These are phyloP conservation scores for Syncephalastrum sp. DNA, from an alignment of 371 early-diverging fungal species.

Conservation along the genomic window DNA sequence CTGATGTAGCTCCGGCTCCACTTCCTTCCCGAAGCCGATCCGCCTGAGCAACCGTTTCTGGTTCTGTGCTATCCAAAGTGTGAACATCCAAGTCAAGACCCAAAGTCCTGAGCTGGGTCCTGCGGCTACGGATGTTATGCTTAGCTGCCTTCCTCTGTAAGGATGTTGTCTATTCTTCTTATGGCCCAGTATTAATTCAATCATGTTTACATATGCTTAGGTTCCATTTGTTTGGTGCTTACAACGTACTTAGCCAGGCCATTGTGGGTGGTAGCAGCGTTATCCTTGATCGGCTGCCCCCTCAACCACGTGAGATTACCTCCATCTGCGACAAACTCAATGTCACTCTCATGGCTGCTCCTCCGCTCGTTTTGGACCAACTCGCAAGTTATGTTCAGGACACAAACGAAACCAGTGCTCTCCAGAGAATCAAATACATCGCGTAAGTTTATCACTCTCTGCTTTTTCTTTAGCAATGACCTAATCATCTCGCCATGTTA, in stretches of 20 bases:
- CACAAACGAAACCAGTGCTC: not conserved
- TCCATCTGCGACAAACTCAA: not conserved
- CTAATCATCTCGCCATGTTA: not conserved
- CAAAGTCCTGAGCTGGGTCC: not conserved
- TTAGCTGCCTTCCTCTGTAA: conserved; percentile 2
- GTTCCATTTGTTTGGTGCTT: conserved; percentile 9
- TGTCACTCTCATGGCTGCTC: conserved; percentile 2
- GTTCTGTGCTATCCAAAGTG: not conserved
- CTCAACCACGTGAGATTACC: no score
- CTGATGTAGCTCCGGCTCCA: conserved; percentile 21
- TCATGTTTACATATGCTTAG: not conserved
- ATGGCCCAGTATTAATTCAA: not conserved
- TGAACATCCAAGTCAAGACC: no score
- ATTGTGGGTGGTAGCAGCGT: conserved; percentile 3
- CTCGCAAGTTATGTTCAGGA: not conserved
- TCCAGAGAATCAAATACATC: no score
- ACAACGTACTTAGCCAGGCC: not conserved
- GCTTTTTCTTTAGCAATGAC: not conserved
- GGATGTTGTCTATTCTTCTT: not conserved
- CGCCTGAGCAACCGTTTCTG: conserved; percentile 13
- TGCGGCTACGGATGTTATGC: not conserved
- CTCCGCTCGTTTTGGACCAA: conserved; percentile 10
- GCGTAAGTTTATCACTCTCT: no score
- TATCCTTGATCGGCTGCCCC: conserved; percentile 1
- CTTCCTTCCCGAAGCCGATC: conserved; percentile 24